These are phyloP conservation scores for Gorgonomyces haynaldii DNA, from an alignment of 192 early-diverging fungal genomes.

Conservation along the genomic window DNA sequence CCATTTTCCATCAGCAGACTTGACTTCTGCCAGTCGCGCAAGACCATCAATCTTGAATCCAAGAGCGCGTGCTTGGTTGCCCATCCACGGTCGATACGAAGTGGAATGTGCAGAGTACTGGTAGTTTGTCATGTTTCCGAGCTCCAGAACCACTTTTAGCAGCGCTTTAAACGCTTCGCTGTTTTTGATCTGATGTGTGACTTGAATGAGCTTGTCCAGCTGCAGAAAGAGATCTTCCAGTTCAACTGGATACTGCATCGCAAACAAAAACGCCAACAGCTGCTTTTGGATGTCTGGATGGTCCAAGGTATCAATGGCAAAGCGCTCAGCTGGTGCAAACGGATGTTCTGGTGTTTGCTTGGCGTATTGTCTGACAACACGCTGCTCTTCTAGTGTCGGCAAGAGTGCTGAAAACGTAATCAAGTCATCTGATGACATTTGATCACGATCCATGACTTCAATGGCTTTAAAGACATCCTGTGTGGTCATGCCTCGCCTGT, in stretches of 20 bases:
- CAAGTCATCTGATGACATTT: constrained; percentile 31
- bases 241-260: constrained; percentile 20
- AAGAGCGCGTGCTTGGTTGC: constrained; percentile 38
- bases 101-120: constrained; percentile 27
- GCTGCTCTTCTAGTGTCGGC: constrained; percentile 32
- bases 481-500: constrained; percentile 27
- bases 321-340: constrained; percentile 40
- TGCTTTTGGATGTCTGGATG: constrained; percentile 23
- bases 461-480: constrained; percentile 17
- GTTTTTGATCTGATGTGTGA: constrained; percentile 23
- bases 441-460: constrained; percentile 16
- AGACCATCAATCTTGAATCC: constrained; percentile 46
- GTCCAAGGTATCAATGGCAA: constrained; percentile 34
- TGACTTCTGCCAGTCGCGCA: constrained; percentile 40
- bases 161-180: constrained; percentile 32
- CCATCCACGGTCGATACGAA: constrained; percentile 41
- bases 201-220: constrained; percentile 14
- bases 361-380: constrained; percentile 6
- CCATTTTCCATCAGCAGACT: constrained; percentile 44
- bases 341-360: constrained; percentile 20
- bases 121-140: constrained; percentile 44
- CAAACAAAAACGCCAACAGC: constrained; percentile 24
- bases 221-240: constrained; percentile 16
- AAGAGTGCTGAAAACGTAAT: constrained; percentile 28
- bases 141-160: constrained; percentile 28